These are phyloP conservation scores for Kwoniella heveanensis DNA, from an alignment of 768 basidiomycete genomes.

Conservation along the genomic window DNA sequence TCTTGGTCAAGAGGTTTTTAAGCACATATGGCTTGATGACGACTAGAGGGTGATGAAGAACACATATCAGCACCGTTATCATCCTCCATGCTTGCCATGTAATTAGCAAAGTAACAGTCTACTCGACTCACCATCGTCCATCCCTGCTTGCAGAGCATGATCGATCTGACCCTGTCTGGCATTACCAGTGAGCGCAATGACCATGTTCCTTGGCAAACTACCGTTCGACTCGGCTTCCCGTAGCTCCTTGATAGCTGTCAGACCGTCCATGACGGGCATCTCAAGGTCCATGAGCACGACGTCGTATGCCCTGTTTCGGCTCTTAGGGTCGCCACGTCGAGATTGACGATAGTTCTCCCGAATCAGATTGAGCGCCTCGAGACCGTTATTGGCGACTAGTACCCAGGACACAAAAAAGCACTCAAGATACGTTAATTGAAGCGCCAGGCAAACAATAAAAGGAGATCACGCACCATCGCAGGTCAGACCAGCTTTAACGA, in stretches of 20 bases:
- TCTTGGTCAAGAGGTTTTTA: slow-evolving; percentile 27
- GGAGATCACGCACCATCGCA: slow-evolving; percentile 40
- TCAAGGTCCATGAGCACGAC: slow-evolving; percentile 51
- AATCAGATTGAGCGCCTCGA: slow-evolving; percentile 48
- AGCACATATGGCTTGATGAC: slow-evolving; percentile 38
- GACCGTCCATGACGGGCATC: slow-evolving; percentile 56
- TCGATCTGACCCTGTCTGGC: slow-evolving; percentile 47
- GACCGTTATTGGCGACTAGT: slow-evolving; percentile 47
- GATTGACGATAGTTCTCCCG: slow-evolving; percentile 35
- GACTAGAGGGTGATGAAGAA: slow-evolving; percentile 15
- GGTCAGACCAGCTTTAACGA: slow-evolving; percentile 50
- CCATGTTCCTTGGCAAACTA: slow-evolving; percentile 35
- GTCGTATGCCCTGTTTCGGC: slow-evolving; percentile 34
- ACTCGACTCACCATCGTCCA: slow-evolving; percentile 41
- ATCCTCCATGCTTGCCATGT: no score
- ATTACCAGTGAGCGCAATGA: slow-evolving; percentile 48
- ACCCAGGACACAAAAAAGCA: not conserved
- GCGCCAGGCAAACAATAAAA: no score
- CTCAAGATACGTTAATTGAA: not conserved
- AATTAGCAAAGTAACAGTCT: no score
- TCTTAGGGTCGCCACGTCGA: slow-evolving; percentile 14
- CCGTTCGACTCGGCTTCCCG: slow-evolving; percentile 40
- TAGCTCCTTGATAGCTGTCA: slow-evolving; percentile 48
- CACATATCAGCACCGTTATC: not conserved
- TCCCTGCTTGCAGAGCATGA: slow-evolving; percentile 36